These are phyloP conservation scores for Vigna nakashimae DNA, from an alignment of 306 rosid species.

Conservation along the genomic window DNA sequence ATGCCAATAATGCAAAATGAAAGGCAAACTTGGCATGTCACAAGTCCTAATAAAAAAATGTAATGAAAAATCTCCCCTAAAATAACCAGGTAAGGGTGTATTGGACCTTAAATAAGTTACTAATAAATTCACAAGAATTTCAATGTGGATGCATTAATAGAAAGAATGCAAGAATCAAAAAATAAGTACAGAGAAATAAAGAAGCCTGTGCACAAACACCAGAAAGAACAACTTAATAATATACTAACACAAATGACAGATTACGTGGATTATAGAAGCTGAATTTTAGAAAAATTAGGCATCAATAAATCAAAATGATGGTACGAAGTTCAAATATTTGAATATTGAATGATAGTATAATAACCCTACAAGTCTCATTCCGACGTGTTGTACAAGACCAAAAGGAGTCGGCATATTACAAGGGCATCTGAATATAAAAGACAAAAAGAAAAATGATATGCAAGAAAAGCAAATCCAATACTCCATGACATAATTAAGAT, in stretches of 20 bases:
- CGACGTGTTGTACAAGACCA: conserved; percentile 17
- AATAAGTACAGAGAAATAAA: not conserved
- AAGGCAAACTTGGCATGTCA: conserved; percentile 7
- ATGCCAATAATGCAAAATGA: conserved; percentile 32
- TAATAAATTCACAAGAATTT: conserved; percentile 11
- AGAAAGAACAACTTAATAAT: conserved; percentile 9
- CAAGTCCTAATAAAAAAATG: conserved; percentile 9
- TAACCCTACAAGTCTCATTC: not conserved
- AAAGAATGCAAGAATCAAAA: not conserved
- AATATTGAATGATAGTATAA: not conserved
- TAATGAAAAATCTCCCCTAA: not conserved
- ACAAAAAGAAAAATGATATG: not conserved
- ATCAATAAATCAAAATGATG: not conserved
- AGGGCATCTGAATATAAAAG: not conserved
- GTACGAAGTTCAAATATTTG: not conserved
- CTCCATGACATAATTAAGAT: conserved; percentile 1
- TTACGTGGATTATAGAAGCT: not conserved
- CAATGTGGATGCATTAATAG: no score
- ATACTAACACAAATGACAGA: not conserved
- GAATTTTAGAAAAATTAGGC: not conserved
- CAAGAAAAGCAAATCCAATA: not conserved
- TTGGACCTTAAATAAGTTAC: not conserved
- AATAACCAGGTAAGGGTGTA: not conserved
- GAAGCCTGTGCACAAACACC: not conserved
- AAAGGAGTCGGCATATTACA: not conserved